A percentile compares a stretch with the other conserved stretches of the same genome.
Evolutionary conservation across 352 stramenopile species (phyloP).

Genomic region (Hyaloperonospora brassicae): DNA sequence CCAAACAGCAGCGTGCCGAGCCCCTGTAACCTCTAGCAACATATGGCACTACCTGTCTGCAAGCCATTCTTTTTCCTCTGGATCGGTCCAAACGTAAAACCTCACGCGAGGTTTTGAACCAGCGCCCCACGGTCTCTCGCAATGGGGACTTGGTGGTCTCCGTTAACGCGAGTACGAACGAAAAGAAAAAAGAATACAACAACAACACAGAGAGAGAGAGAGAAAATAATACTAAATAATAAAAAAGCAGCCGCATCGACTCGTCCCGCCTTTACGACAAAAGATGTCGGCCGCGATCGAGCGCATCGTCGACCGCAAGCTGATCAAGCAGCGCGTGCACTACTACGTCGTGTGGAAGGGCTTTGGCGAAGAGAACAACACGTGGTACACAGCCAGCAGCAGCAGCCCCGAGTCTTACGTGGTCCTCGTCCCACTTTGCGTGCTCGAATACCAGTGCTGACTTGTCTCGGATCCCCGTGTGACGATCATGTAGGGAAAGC

Average conservation of each 20-base stretch:
- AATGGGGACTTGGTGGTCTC: constrained; percentile 8
- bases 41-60: neutral
- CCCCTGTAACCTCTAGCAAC: neutral
- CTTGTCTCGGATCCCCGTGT: neutral
- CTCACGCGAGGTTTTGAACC: constrained; percentile 13
- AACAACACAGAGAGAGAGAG: too few species aligned
- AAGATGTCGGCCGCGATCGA: constrained; percentile 63
- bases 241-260: neutral
- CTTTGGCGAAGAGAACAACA: constrained; percentile 79
- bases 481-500: constrained; percentile 48
- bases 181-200: constrained; percentile 5
- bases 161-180: constrained; percentile 3
- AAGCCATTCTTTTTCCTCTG: too few species aligned
- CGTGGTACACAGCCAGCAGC: constrained; percentile 35
- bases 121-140: neutral
- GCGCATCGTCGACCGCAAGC: constrained; percentile 75
- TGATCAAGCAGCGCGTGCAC: constrained; percentile 71
- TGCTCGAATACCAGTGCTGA: neutral
- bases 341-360: constrained; percentile 78
- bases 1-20: too few species aligned
- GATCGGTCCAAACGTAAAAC: constrained; percentile 10
- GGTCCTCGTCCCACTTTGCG: constrained; percentile 1
- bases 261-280: constrained; percentile 3
- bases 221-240: too few species aligned
- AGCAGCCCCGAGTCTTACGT: neutral